phyloP scores from a whole-genome alignment of 257 asterid species.

The Craterostigma plantagineum region DNA sequence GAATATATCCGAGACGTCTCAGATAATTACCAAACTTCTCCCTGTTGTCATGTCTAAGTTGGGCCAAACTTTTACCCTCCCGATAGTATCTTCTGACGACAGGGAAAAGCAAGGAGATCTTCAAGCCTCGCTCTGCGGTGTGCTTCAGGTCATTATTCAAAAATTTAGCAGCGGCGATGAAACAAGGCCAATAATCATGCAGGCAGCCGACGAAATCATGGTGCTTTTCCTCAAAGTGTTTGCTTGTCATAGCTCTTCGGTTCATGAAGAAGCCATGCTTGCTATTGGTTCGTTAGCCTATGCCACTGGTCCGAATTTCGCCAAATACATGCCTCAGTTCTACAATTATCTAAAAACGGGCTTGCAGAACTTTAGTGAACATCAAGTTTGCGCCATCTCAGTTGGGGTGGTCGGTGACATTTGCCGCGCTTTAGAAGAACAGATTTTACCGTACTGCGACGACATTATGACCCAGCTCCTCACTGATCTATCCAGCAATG shows the following conservation, averaged over 20 bases:
- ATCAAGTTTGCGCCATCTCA: slow-evolving; percentile 71
- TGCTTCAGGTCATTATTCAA: slow-evolving; percentile 69
- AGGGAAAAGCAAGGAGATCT: slow-evolving; percentile 79
- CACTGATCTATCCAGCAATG: slow-evolving; percentile 52
- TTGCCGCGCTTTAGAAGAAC: slow-evolving; percentile 62
- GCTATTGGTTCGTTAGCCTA: slow-evolving; percentile 85
- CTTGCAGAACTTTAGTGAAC: slow-evolving; percentile 69
- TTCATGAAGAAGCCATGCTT: slow-evolving; percentile 88
- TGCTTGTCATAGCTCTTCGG: slow-evolving; percentile 67
- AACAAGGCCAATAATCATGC: slow-evolving; percentile 40
- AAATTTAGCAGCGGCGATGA: slow-evolving; percentile 45
- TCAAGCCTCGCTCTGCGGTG: slow-evolving; percentile 84
- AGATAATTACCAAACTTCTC: slow-evolving; percentile 40
- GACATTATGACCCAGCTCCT: slow-evolving; percentile 61
- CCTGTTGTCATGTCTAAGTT: slow-evolving; percentile 59
- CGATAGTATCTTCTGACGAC: slow-evolving; percentile 48
- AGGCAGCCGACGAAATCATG: slow-evolving; percentile 67
- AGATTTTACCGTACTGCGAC: slow-evolving; percentile 65
- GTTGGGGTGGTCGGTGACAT: slow-evolving; percentile 91
- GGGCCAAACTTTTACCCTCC: slow-evolving; percentile 40
- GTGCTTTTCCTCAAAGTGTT: slow-evolving; percentile 54
- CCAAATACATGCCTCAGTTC: slow-evolving; percentile 60
- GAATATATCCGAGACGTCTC: slow-evolving; percentile 50
- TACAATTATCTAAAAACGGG: slow-evolving; percentile 72
- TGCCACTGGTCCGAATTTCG: slow-evolving; percentile 50